Percentiles rank a stretch among this genome's conserved stretches.
These are phyloP conservation scores for Eucommia ulmoides DNA, from an alignment of 257 asterid genomes.

Conservation along the genomic window DNA sequence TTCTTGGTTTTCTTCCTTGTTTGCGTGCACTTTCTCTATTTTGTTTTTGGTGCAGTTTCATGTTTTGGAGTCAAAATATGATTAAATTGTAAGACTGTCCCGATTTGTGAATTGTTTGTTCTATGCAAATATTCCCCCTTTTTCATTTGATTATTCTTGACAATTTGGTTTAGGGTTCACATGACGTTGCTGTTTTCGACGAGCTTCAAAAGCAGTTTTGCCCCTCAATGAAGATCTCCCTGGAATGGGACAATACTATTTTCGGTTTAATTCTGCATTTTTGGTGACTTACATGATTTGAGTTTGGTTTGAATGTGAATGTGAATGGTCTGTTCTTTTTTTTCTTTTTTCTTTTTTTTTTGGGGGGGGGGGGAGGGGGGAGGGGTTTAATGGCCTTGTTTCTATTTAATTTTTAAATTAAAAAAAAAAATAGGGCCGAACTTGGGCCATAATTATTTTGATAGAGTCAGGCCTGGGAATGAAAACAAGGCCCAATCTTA, in stretches of 20 bases:
- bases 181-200: conserved; percentile 77
- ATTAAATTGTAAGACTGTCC: background rate
- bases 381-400: too few relatives aligned
- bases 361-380: too few relatives aligned
- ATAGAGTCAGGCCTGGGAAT: too few relatives aligned
- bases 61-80: background rate
- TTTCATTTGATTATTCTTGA: conserved; percentile 19
- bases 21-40: background rate
- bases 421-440: too few relatives aligned
- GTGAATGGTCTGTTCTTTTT: too few relatives aligned
- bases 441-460: too few relatives aligned
- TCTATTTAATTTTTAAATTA: too few relatives aligned
- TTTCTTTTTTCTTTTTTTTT: too few relatives aligned
- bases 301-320: background rate
- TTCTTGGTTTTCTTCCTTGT: conserved; percentile 5
- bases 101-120: background rate
- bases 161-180: conserved; percentile 11
- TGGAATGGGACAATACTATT: conserved; percentile 87
- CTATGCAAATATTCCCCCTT: too few relatives aligned
- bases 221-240: conserved; percentile 91
- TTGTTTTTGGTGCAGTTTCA: background rate
- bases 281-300: background rate
- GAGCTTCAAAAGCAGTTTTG: conserved; percentile 45
- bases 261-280: background rate
- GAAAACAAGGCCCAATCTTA: too few relatives aligned